Base-by-base conservation (phyloP, 2,329 filamentous ascomycete genomes). In the Lachnellula subtilissima region DNA sequence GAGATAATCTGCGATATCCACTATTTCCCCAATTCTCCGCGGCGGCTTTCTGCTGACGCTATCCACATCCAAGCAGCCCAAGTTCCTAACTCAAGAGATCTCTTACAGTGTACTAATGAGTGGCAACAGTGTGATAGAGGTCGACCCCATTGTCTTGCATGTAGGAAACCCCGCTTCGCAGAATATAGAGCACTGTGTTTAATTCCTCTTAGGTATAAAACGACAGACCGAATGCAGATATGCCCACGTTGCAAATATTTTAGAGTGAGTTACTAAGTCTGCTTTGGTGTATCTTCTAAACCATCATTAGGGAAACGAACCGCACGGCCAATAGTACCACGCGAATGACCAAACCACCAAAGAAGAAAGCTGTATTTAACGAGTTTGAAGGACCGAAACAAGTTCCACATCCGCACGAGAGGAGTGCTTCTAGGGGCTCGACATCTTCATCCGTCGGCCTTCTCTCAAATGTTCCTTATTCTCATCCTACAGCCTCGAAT, bases 201-300 rank as follows among this genome's bases (percentile, higher is more conserved):
- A 49, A 56, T 57, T 64, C 40, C 72, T 63, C 76, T 8, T 22
- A 78, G 87, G 87, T 70, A 85, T 90, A 65, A 92, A 91, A 72
- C 78, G 89, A 46, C 87, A 91, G 69, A 88, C 87, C 0, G 78
- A 83, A 62, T 93, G 89, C 73, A 81, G 79, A 71, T 92, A 92
- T 74, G 88, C 87, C 0, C 82, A 84, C 50, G 85, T 91, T 32
- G 89, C 89, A 47, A 89, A 91, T 67, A 74, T 91, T 40, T 81
- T 92, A 45, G 87, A 90, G 85, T 88, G 75, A 72, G 83, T 76
- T 17, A 9, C 42, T 6, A 12, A 19, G 42, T 32, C n/a, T 9
- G n/a, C 6, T 45, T 45, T 11, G 9, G 19, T 22, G 11, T 22
- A 12, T 19, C n/a, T 45, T 19, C 19, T 17, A 5, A 5, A 45